Evolutionary conservation across 257 asterid genomes (phyloP), one percentile per base, ranked within the genome.

Genomic region (Solanum lycopersicoides): DNA sequence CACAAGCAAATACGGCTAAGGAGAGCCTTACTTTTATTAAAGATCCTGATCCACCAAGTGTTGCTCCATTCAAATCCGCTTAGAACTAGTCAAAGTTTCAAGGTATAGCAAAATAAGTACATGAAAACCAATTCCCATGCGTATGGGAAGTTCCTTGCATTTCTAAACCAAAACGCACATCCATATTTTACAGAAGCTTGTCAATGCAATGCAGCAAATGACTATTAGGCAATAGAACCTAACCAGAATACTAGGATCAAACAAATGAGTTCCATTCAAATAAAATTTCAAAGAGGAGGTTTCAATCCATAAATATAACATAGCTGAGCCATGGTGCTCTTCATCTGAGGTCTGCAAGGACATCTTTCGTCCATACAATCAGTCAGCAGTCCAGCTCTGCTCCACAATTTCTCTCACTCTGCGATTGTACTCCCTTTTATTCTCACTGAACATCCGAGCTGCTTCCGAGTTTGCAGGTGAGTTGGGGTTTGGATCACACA

Each of bases 301-400:
- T 80, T 47, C 85, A 82, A 82, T 32, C 68, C 32, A 80, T 83
- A 91, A 85, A 83, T 87, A 77, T 32, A 76, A 75, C 77, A 83
- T 32, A 74, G 65, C 68, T 86, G 83, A 84, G 30, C 45, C 28
- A 12, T 82, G 71, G 30, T 82, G 45, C 85, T 50, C 71, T 21
- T 32, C 71, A 82, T 20, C 5, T 53, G 71, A 32, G 30, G 85
- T 82, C 45, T 18, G 71, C 85, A 32, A 20, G 60, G 45, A 82
- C 45, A 4, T 82, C 44, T 82, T 82, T 82, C 8, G n/a, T 82
- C 85, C 21, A 35, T 68, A 42, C 53, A 72, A 32, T 93, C 83
- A 95, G 89, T 95, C 98, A 1, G 98, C 98, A 6, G 96, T 93
- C 98, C 97, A 95, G 94, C 98, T 95, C 90, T 94, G 98, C 92